A percentile compares a stretch with the other conserved stretches of the same genome.
These are phyloP conservation scores for Plantago coronopus DNA, from an alignment of 305 asterid genomes.

Conservation along the genomic window DNA sequence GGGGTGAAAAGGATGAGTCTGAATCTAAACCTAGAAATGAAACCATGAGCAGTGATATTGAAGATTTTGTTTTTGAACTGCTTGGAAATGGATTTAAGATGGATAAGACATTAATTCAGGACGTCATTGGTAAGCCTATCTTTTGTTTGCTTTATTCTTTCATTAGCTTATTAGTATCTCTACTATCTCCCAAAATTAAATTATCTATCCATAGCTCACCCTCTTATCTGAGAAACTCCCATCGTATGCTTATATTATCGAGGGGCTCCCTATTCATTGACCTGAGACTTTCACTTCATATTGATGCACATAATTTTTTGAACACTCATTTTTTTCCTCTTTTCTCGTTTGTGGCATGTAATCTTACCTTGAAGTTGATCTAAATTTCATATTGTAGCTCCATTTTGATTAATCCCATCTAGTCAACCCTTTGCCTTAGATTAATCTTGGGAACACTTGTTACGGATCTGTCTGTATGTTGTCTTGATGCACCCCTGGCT, in stretches of 20 bases:
- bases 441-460: no score
- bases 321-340: neutral
- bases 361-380: no score
- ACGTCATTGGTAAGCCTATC: slow-evolving; percentile 62
- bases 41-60: slow-evolving; percentile 40
- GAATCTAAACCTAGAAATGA: slow-evolving; percentile 29
- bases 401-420: no score
- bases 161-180: neutral
- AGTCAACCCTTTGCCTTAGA: no score
- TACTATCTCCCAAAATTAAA: neutral
- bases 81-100: slow-evolving; percentile 76
- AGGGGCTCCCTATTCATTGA: neutral
- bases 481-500: no score
- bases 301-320: neutral
- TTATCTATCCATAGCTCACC: neutral
- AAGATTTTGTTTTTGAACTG: slow-evolving; percentile 63
- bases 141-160: slow-evolving; percentile 12
- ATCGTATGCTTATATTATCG: no score
- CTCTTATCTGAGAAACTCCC: no score
- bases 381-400: no score
- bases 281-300: neutral
- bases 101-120: slow-evolving; percentile 49
- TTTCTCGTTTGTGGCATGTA: neutral
- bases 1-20: slow-evolving; percentile 46
- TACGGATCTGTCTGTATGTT: no score